Evolutionary conservation across 2,329 filamentous ascomycete species (phyloP).

Genomic region (Hypoxylon sp.): DNA sequence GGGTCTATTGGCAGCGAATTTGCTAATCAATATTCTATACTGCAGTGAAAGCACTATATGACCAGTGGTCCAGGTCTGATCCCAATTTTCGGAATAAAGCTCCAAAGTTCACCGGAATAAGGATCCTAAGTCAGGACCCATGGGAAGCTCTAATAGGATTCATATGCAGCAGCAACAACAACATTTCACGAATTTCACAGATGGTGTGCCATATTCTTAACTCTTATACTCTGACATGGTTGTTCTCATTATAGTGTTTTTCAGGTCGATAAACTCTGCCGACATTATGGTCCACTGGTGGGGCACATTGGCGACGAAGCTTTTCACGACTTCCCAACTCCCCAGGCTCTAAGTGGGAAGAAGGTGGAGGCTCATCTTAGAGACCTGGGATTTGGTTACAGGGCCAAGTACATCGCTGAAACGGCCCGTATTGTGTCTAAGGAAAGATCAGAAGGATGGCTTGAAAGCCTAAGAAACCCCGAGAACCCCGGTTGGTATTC

Average conservation of each 20-base stretch:
- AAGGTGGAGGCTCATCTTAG: conserved; percentile 86
- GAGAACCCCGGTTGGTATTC: conserved; percentile 73
- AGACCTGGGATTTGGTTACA: conserved; percentile 91
- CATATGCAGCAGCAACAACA: conserved; percentile 99
- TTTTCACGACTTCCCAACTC: conserved; percentile 90
- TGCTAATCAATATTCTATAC: conserved; percentile 16
- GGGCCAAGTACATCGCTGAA: conserved; percentile 91
- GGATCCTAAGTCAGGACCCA: conserved; percentile 93
- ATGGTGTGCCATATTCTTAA: conserved; percentile 73
- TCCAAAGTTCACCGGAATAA: conserved; percentile 88
- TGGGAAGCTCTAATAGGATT: conserved; percentile 96
- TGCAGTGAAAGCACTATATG: conserved; percentile 77
- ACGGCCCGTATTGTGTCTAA: conserved; percentile 82
- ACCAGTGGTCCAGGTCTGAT: conserved; percentile 88
- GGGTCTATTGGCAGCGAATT: background rate
- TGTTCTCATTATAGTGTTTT: conserved; percentile 24
- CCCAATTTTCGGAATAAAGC: conserved; percentile 91
- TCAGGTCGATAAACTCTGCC: conserved; percentile 86
- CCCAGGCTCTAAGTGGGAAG: conserved; percentile 77
- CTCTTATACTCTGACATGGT: background rate
- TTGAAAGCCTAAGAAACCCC: conserved; percentile 83
- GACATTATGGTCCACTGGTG: conserved; percentile 85
- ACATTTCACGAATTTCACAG: conserved; percentile 93
- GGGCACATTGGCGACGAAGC: conserved; percentile 76
- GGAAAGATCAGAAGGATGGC: conserved; percentile 79